phyloP scores from a whole-genome alignment of 2,329 filamentous ascomycete genomes.

The Graphilbum fragrans region DNA sequence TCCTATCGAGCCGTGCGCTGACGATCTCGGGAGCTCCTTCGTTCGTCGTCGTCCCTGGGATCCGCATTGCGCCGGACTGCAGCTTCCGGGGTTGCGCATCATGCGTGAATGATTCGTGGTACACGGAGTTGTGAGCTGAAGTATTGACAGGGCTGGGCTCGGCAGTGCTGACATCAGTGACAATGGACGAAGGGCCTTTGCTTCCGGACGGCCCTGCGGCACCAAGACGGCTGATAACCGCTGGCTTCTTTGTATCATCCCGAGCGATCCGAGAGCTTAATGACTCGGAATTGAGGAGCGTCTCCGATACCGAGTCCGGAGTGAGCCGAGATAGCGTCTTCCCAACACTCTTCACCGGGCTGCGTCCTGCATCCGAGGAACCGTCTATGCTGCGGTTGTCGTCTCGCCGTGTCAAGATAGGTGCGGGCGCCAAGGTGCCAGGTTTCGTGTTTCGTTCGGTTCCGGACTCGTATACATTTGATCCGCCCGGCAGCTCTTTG shows the following conservation, averaged over 20 bases:
- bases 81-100: slow-evolving; percentile 31
- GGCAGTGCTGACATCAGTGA: slow-evolving; percentile 42
- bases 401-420: slow-evolving; percentile 24
- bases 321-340: background rate
- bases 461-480: slow-evolving; percentile 24
- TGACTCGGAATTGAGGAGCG: background rate
- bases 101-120: slow-evolving; percentile 42
- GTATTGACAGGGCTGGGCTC: slow-evolving; percentile 46
- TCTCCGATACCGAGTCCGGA: slow-evolving; percentile 1
- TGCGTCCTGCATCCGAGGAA: slow-evolving; percentile 29
- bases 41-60: slow-evolving; percentile 43
- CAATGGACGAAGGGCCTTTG: slow-evolving; percentile 43
- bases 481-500: slow-evolving; percentile 27
- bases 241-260: slow-evolving; percentile 30
- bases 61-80: slow-evolving; percentile 33
- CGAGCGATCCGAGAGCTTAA: slow-evolving; percentile 1
- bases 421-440: slow-evolving; percentile 14
- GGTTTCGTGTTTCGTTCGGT: slow-evolving; percentile 14
- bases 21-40: slow-evolving; percentile 47
- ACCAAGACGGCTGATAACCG: slow-evolving; percentile 44
- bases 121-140: slow-evolving; percentile 44
- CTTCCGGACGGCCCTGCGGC: slow-evolving; percentile 26
- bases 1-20: slow-evolving; percentile 51
- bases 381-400: slow-evolving; percentile 33
- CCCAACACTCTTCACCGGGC: slow-evolving; percentile 24